Evolutionary conservation across 2,329 filamentous ascomycete species (phyloP).

Genomic region (Tolypocladium capitatum): DNA sequence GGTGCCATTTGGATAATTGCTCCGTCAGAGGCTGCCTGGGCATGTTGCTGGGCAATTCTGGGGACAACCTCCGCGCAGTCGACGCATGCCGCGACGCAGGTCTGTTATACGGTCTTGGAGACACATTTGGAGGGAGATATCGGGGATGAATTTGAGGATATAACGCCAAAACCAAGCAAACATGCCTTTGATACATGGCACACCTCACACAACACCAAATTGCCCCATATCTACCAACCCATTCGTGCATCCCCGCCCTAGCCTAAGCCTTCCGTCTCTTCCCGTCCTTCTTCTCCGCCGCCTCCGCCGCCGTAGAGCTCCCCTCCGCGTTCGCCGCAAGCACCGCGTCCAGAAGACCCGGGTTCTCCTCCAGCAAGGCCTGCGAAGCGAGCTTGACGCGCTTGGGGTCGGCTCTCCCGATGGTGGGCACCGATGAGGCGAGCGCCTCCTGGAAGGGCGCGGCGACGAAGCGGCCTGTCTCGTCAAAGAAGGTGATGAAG

Average conservation of each 20-base stretch:
- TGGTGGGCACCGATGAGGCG: constrained; percentile 49
- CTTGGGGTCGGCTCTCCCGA: constrained; percentile 54
- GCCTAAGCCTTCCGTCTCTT: constrained; percentile 33
- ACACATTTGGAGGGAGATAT: neutral
- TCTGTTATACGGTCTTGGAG: neutral
- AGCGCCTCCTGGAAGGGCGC: constrained; percentile 69
- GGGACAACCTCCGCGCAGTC: neutral
- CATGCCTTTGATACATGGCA: neutral
- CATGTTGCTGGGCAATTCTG: neutral
- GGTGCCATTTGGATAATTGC: neutral
- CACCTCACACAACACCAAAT: neutral
- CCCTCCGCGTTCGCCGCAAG: constrained; percentile 21
- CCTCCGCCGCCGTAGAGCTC: constrained; percentile 18
- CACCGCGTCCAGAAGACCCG: constrained; percentile 36
- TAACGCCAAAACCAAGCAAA: neutral
- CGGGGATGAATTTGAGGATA: neutral
- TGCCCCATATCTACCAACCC: too few relatives aligned
- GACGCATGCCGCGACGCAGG: neutral
- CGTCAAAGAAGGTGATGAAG: constrained; percentile 69
- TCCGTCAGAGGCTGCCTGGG: neutral
- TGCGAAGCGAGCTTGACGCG: constrained; percentile 27
- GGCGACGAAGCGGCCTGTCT: constrained; percentile 55
- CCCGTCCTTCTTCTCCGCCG: constrained; percentile 25
- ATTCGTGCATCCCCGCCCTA: neutral
- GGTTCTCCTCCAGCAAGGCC: constrained; percentile 24